phyloP scores from a whole-genome alignment of 1,284 basidiomycete species.

The Ustilago xerochloae region DNA sequence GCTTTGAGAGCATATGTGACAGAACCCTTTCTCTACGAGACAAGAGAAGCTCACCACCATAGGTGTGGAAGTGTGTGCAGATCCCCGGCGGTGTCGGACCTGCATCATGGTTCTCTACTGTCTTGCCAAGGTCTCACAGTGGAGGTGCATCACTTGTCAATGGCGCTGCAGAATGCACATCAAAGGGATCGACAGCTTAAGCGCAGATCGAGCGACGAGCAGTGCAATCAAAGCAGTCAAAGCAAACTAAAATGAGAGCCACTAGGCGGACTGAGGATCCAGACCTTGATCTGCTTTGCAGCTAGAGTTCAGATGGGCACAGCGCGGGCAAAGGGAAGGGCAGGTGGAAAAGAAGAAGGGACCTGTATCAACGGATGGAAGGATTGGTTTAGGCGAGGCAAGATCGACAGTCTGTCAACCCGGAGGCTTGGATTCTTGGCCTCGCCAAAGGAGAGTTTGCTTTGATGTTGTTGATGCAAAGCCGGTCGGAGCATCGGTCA shows the following conservation, averaged over 20 bases:
- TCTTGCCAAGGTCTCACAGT: neutral
- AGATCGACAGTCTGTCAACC: constrained; percentile 48
- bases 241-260: neutral
- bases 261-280: constrained; percentile 8
- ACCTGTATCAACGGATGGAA: constrained; percentile 9
- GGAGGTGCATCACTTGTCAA: constrained; percentile 5
- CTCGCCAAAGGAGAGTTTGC: neutral
- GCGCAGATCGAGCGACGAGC: neutral
- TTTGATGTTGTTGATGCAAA: neutral
- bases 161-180: neutral
- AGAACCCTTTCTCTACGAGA: constrained; percentile 1
- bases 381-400: constrained; percentile 15
- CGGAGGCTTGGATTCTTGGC: constrained; percentile 14
- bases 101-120: too few relatives aligned
- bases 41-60: neutral
- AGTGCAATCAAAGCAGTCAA: neutral
- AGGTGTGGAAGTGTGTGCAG: too few relatives aligned
- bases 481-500: constrained; percentile 13
- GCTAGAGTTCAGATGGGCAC: constrained; percentile 34
- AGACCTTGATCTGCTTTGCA: constrained; percentile 29
- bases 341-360: neutral
- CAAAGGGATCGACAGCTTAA: constrained; percentile 1
- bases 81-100: neutral
- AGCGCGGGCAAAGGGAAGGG: neutral
- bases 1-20: neutral